Conservation (phyloP, 1,284 basidiomycete genomes). For the Ganoderma lingzhi region DNA sequence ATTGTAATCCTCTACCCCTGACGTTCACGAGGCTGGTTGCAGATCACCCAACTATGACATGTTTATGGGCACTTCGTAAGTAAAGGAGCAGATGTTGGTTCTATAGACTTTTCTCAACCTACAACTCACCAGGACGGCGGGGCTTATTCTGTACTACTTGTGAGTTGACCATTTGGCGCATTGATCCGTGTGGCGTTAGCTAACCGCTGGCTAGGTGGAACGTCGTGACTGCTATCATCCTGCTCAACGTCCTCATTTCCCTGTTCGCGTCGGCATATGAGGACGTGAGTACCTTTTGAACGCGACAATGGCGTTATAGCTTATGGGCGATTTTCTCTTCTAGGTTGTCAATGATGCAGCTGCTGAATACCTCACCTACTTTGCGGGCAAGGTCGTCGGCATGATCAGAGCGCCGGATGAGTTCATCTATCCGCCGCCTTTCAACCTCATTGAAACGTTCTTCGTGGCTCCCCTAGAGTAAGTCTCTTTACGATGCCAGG, state of each 20-base stretch:
- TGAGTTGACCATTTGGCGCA: conserved; percentile 48
- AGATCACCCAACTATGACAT: conserved; percentile 85
- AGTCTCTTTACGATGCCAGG: conserved; percentile 39
- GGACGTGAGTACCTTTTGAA: conserved; percentile 60
- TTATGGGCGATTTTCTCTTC: neutral
- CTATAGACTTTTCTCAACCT: neutral
- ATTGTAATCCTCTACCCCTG: neutral
- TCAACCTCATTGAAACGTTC: conserved; percentile 88
- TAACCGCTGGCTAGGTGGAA: conserved; percentile 69
- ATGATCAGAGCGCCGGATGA: conserved; percentile 89
- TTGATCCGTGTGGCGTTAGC: neutral
- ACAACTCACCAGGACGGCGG: conserved; percentile 58
- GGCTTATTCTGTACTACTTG: conserved; percentile 85
- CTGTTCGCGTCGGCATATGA: conserved; percentile 92
- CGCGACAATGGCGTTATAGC: neutral
- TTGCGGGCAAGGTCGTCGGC: conserved; percentile 83
- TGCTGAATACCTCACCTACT: conserved; percentile 89
- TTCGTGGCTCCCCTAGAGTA: conserved; percentile 89
- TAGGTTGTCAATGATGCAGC: conserved; percentile 70
- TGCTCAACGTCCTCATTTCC: conserved; percentile 95
- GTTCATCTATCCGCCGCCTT: conserved; percentile 76
- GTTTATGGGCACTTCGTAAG: conserved; percentile 58
- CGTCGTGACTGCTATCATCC: conserved; percentile 84
- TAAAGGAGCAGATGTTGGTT: conserved; percentile 1
- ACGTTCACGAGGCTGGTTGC: neutral